Evolutionary conservation across 1,284 basidiomycete genomes (phyloP).

Genomic region (Naganishia sp.): DNA sequence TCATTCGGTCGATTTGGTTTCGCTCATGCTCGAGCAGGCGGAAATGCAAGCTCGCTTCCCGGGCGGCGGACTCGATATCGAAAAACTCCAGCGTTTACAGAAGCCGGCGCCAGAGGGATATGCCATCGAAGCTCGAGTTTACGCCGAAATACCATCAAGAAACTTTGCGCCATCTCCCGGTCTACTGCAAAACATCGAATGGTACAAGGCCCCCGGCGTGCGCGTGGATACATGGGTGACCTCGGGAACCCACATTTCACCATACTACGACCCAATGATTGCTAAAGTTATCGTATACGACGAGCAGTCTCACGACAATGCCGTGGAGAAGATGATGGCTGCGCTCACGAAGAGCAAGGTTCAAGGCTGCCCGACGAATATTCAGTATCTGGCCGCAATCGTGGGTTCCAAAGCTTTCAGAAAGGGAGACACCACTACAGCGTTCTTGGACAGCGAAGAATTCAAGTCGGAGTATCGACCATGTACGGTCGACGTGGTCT

Average conservation of each 20-base stretch:
- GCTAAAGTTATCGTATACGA: conserved; percentile 42
- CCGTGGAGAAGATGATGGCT: conserved; percentile 38
- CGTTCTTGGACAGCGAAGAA: conserved; percentile 57
- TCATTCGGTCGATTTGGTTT: conserved; percentile 65
- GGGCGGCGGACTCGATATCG: conserved; percentile 52
- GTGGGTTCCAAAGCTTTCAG: conserved; percentile 56
- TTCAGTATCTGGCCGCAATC: conserved; percentile 60
- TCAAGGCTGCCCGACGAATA: conserved; percentile 62
- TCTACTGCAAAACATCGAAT: conserved; percentile 61
- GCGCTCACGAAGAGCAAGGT: conserved; percentile 55
- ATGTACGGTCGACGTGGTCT: conserved; percentile 61
- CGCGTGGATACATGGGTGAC: conserved; percentile 49
- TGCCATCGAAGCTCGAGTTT: conserved; percentile 67
- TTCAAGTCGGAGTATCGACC: conserved; percentile 40
- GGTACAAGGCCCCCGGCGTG: conserved; percentile 49
- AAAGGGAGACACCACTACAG: conserved; percentile 60
- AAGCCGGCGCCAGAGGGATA: conserved; percentile 41
- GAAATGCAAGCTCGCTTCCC: conserved; percentile 39
- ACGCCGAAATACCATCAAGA: conserved; percentile 66
- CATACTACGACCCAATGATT: conserved; percentile 33
- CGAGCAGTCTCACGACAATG: conserved; percentile 35
- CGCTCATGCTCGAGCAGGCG: conserved; percentile 60
- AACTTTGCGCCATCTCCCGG: conserved; percentile 66
- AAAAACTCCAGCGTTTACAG: conserved; percentile 46
- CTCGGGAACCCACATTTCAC: conserved; percentile 33